Evolutionary conservation across 306 rosid genomes (phyloP).

Genomic region (Mucuna pruriens): DNA sequence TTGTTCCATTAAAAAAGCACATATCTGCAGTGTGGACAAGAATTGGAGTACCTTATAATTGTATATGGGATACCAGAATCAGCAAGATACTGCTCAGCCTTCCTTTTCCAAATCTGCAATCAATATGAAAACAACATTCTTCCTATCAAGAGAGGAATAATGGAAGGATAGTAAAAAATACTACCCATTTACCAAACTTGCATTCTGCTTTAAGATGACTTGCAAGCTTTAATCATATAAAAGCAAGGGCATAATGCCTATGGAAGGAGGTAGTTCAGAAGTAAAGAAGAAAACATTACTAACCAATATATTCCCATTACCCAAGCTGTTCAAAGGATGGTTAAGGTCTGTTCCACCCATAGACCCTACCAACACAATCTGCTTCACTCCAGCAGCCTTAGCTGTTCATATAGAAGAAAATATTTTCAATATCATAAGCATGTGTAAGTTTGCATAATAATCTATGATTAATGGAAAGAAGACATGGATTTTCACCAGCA

Average conservation of each 20-base stretch:
- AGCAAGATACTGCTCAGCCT: conserved; percentile 88
- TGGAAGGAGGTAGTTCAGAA: conserved; percentile 10
- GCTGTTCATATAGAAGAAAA: conserved; percentile 56
- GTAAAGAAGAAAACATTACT: conserved; percentile 39
- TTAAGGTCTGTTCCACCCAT: conserved; percentile 88
- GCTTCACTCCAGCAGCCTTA: conserved; percentile 91
- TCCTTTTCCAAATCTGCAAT: conserved; percentile 87
- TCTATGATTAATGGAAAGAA: conserved; percentile 21
- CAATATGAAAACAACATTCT: neutral
- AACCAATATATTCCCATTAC: conserved; percentile 87
- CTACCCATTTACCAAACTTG: conserved; percentile 8
- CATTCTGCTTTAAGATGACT: conserved; percentile 9
- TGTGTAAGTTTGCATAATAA: neutral
- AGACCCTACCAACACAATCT: conserved; percentile 92
- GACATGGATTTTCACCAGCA: conserved; percentile 58
- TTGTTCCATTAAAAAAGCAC: neutral
- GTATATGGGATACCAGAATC: conserved; percentile 86
- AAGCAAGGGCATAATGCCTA: conserved; percentile 11
- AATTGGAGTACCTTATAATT: conserved; percentile 71
- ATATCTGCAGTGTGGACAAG: neutral
- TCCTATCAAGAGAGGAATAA: neutral
- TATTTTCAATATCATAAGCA: conserved; percentile 24
- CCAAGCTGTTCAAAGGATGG: conserved; percentile 81
- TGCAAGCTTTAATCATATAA: conserved; percentile 1
- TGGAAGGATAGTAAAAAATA: neutral